Evolutionary conservation across 2,329 filamentous ascomycete genomes (phyloP), one percentile per base, ranked within the genome.

Genomic region (Pezicula carpinea): DNA sequence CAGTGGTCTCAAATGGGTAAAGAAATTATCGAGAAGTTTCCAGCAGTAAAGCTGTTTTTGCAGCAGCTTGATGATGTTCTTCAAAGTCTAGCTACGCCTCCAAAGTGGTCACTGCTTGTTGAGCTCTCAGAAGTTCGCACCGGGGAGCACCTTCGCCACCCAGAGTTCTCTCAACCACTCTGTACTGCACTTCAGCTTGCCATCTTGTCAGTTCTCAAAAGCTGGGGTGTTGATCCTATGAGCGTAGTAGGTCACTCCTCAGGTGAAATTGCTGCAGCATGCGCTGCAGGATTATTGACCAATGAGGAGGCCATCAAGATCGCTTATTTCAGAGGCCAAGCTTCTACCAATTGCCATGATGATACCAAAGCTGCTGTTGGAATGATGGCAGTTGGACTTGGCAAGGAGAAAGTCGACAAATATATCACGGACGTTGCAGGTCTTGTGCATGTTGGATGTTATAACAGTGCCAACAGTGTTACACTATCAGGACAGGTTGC

Each of bases 351-450:
- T 18, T 23, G 29, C 19, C 38, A 40, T 13, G 38, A 40, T 34
- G 19, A 21, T 15, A 21, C 41, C 8, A 23, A 34, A 35, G 35
- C 63, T 7, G 73, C 73, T 1, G 65, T 62, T 2, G 18, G 31
- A 22, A 79, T 79, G 75, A 53, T 77, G 36, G 73, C 73, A 0
- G 72, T 67, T 0, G 70, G 67, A 0, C 64, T 65, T n/a, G 35
- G 35, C 11, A 4, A 13, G 3, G 46, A 43, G 10, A 14, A 36
- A n/a, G 65, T 63, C 7, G 54, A 58, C 0, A 46, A 36, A 64
- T 4, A 58, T 52, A 14, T 48, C 64, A 2, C 1, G 58, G 32
- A 23, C 7, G 19, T 23, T 7, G 19, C 44, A 26, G 11, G n/a
- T 1, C 22, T 26, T 15, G 44, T 50, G 57, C 39, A 47, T 4